Conservation (phyloP, 2,329 filamentous ascomycete genomes). For the Juglanconis oblonga region DNA sequence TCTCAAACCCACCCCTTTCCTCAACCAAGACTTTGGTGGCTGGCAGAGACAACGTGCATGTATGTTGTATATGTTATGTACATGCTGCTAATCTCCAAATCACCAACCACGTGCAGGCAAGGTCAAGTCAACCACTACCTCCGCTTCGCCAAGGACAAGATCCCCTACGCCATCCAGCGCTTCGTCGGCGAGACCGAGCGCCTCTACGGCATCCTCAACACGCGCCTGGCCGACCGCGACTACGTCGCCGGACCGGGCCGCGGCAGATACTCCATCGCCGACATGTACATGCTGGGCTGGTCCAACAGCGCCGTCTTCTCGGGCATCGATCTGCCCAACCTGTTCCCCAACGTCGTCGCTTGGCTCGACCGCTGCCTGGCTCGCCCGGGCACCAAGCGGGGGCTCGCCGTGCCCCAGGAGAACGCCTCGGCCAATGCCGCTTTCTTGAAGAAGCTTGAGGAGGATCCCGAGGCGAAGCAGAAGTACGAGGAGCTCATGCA, state of each 20-base stretch:
- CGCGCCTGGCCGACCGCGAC: constrained; percentile 53
- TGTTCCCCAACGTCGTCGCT: constrained; percentile 63
- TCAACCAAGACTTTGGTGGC: no score
- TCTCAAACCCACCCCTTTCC: neutral
- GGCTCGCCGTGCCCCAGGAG: constrained; percentile 56
- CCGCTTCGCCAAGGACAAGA: constrained; percentile 64
- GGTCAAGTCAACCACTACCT: constrained; percentile 75
- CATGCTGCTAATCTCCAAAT: neutral
- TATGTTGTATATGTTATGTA: no score
- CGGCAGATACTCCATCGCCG: constrained; percentile 63
- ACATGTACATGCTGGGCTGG: constrained; percentile 74
- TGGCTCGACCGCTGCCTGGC: constrained; percentile 64
- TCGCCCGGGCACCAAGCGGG: constrained; percentile 61
- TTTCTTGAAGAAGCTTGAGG: constrained; percentile 35
- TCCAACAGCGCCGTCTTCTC: constrained; percentile 55
- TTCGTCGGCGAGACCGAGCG: constrained; percentile 75
- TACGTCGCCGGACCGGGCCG: constrained; percentile 51
- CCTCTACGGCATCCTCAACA: constrained; percentile 70
- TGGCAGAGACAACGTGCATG: no score
- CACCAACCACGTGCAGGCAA: constrained; percentile 48
- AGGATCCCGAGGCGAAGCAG: constrained; percentile 44
- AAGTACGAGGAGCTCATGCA: constrained; percentile 36
- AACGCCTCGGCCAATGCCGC: constrained; percentile 36
- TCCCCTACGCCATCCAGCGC: constrained; percentile 68
- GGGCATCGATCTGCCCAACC: constrained; percentile 56